Base-by-base conservation (phyloP, 768 basidiomycete genomes). In the Lyophyllum semitale region DNA sequence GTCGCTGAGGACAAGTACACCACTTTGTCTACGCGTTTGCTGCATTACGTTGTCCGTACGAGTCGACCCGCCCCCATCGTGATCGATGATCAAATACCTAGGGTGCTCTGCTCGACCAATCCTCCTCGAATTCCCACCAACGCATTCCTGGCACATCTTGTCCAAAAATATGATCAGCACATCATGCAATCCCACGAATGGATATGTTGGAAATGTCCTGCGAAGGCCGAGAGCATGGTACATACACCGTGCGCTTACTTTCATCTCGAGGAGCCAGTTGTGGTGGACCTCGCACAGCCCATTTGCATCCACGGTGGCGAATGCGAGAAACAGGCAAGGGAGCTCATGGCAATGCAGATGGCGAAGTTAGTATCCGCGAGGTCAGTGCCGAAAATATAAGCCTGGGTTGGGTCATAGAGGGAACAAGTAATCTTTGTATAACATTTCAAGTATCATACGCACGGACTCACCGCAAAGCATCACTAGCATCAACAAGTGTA, bases 181-280 rank as follows among this genome's bases (percentile, higher is more conserved):
- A 46, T 59, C 20, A 46, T 54, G 53, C 48, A 37, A 17, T 12
- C 45, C 32, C 30, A 38, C 20, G 23, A 29, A 11, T 59, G 58
- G 58, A 32, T 7, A 13, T 59, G 58, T 35, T 54, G 49, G 48
- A 46, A 44, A 11, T 59, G 58, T 22, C 48, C 42, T 2, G 40
- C 42, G 20, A 29, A 35, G 25, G 58, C 58, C 20, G 41, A 25
- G 7, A 46, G 40, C 18, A 51, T 55, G 41, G 41, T 46, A 13
- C 58, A 59, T 27, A 54, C 43, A 8, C 53, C 58, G 2, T 32
- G 44, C 42, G 33, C 45, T 12, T 59, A 50, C 13, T 35, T 59
- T 6, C 32, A 59, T 30, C 43, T 51, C 3, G 18, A 55, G 11
- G 50, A 48, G 23, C 55, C 54, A 4, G 23, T 27, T 18, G 44